These are phyloP conservation scores for Vaccinium myrtillus DNA, from an alignment of 148 eudicot genomes.

Conservation along the genomic window DNA sequence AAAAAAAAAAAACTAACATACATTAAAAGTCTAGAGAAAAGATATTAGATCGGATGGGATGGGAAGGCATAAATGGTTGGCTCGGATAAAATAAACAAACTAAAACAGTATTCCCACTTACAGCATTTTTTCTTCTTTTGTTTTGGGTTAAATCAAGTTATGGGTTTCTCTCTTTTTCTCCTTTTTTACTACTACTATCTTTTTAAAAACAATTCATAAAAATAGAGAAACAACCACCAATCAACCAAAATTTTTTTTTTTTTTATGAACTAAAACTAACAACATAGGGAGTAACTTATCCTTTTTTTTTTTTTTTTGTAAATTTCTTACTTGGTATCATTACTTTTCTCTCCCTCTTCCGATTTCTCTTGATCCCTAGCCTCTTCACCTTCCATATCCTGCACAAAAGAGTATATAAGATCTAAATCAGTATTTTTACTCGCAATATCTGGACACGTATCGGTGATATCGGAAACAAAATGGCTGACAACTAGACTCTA, in stretches of 20 bases:
- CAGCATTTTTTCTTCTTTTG: constrained; percentile 3
- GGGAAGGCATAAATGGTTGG: constrained; percentile 20
- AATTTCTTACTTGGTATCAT: constrained; percentile 29
- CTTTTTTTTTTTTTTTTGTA: neutral
- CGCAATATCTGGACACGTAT: neutral
- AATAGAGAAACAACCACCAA: neutral
- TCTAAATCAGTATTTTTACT: neutral
- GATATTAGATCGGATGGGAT: constrained; percentile 13
- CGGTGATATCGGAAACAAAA: neutral
- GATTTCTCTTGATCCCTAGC: neutral
- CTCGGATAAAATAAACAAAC: constrained; percentile 17
- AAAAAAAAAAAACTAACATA: neutral
- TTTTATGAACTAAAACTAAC: neutral
- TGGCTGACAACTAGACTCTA: neutral
- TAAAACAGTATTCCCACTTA: constrained; percentile 21
- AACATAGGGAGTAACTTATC: constrained; percentile 9
- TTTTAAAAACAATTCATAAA: constrained; percentile 22
- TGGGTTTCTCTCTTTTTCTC: neutral
- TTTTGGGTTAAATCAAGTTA: constrained; percentile 18
- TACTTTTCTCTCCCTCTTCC: constrained; percentile 18
- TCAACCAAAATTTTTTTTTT: too few species aligned
- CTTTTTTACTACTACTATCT: constrained; percentile 18
- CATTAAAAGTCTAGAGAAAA: neutral
- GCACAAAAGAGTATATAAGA: constrained; percentile 13
- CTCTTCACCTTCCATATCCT: constrained; percentile 30